These are phyloP conservation scores for Suillus decipiens DNA, from an alignment of 768 basidiomycete genomes.

Conservation along the genomic window DNA sequence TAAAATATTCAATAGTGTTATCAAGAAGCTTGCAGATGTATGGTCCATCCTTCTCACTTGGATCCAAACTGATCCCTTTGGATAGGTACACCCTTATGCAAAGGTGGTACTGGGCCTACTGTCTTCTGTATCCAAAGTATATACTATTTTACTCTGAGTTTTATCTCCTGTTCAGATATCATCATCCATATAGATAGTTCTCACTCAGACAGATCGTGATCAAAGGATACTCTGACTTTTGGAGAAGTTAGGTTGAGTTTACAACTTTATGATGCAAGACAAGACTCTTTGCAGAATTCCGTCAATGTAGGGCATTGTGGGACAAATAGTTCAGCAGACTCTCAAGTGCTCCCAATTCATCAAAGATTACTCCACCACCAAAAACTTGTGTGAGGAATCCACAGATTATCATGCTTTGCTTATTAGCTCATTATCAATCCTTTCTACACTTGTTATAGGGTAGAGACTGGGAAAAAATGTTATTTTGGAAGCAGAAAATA, in stretches of 20 bases:
- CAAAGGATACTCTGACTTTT: slow-evolving; percentile 1
- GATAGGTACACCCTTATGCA: slow-evolving; percentile 8
- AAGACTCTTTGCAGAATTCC: neutral
- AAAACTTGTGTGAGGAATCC: slow-evolving; percentile 5
- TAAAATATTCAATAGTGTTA: neutral
- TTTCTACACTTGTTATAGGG: neutral
- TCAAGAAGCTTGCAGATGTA: neutral
- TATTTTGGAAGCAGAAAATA: neutral
- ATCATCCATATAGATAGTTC: neutral
- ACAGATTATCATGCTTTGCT: neutral
- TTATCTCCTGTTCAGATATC: neutral
- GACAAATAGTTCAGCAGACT: slow-evolving; percentile 7
- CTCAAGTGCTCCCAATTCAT: slow-evolving; percentile 12
- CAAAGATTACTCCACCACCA: slow-evolving; percentile 9
- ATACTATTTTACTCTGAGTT: neutral
- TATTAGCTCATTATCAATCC: no score
- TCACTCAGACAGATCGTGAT: slow-evolving; percentile 3
- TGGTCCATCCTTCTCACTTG: neutral
- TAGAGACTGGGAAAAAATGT: neutral
- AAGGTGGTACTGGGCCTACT: slow-evolving; percentile 2
- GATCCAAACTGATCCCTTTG: neutral
- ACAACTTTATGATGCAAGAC: slow-evolving; percentile 8
- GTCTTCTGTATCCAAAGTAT: slow-evolving; percentile 3
- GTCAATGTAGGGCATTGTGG: slow-evolving; percentile 2
- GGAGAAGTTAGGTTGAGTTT: slow-evolving; percentile 1